Percentiles rank a stretch among this genome's conserved stretches.
phyloP scores from a whole-genome alignment of 805 yeast species.

The Wickerhamiella domercqiae region DNA sequence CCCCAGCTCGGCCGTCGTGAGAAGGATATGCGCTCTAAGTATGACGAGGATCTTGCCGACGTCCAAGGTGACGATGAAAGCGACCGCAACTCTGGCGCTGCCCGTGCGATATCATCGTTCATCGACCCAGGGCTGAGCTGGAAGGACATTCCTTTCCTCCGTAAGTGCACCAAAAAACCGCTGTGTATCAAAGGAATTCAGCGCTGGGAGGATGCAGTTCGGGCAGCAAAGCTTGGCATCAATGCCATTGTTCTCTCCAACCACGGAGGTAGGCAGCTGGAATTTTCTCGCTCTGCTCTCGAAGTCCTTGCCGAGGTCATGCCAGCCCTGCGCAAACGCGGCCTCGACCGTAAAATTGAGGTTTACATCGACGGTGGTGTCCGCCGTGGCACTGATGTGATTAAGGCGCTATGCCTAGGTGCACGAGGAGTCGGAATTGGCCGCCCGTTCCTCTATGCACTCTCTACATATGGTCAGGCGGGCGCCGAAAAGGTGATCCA shows the following conservation, averaged over 20 bases:
- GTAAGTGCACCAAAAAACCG: slow-evolving; percentile 8
- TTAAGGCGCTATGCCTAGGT: slow-evolving; percentile 63
- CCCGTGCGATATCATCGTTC: slow-evolving; percentile 72
- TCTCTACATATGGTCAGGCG: slow-evolving; percentile 64
- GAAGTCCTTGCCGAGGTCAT: slow-evolving; percentile 54
- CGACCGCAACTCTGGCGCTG: slow-evolving; percentile 67
- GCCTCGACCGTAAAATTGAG: slow-evolving; percentile 34
- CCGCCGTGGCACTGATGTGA: slow-evolving; percentile 59
- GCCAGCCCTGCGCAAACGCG: slow-evolving; percentile 27
- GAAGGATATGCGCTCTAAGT: slow-evolving; percentile 62
- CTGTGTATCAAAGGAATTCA: slow-evolving; percentile 74
- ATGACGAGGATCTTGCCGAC: slow-evolving; percentile 35
- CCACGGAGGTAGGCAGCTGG: slow-evolving; percentile 85
- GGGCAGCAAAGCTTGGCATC: slow-evolving; percentile 56
- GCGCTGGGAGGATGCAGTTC: slow-evolving; percentile 59
- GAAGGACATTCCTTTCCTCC: slow-evolving; percentile 15
- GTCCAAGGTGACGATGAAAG: slow-evolving; percentile 28
- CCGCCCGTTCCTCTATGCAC: slow-evolving; percentile 59
- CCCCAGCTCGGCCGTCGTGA: slow-evolving; percentile 86
- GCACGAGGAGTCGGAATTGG: slow-evolving; percentile 67
- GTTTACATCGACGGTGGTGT: slow-evolving; percentile 66
- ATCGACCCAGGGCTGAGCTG: slow-evolving; percentile 45
- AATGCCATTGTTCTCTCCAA: slow-evolving; percentile 73
- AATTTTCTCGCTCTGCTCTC: slow-evolving; percentile 64
- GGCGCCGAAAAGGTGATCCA: slow-evolving; percentile 56